phyloP scores from a whole-genome alignment of 495 filamentous ascomycete genomes.

The Clohesyomyces aquaticus region DNA sequence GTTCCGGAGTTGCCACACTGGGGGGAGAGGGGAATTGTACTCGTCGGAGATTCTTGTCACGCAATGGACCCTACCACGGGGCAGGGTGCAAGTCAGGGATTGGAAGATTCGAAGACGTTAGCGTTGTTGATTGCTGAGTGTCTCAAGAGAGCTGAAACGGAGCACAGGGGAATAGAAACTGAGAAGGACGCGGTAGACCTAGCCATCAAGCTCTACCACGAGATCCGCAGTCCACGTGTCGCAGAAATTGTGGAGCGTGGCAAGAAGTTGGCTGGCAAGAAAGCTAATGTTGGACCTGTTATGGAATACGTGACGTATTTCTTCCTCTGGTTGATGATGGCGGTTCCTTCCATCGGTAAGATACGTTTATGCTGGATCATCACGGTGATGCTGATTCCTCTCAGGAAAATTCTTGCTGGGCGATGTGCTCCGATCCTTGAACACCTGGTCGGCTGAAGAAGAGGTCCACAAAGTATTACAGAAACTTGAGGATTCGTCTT shows the following conservation, averaged over 20 bases:
- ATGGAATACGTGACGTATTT: slow-evolving; percentile 35
- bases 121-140: slow-evolving; percentile 29
- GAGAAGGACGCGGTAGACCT: slow-evolving; percentile 22
- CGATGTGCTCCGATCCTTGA: slow-evolving; percentile 25
- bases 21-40: slow-evolving; percentile 42
- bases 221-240: slow-evolving; percentile 31
- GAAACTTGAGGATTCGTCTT: neutral
- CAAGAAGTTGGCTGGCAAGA: slow-evolving; percentile 25
- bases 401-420: slow-evolving; percentile 32
- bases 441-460: slow-evolving; percentile 32
- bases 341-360: slow-evolving; percentile 34
- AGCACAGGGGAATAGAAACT: neutral
- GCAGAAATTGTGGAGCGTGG: slow-evolving; percentile 27
- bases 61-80: slow-evolving; percentile 45
- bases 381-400: neutral
- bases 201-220: slow-evolving; percentile 23
- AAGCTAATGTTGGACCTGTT: slow-evolving; percentile 26
- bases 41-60: slow-evolving; percentile 47
- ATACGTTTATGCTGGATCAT: neutral
- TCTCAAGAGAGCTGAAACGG: neutral
- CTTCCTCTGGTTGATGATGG: slow-evolving; percentile 35
- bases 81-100: slow-evolving; percentile 44
- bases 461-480: slow-evolving; percentile 28
- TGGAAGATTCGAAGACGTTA: slow-evolving; percentile 43
- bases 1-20: slow-evolving; percentile 55